Percentiles rank a stretch among this genome's conserved stretches.
These are phyloP conservation scores for Plasmodium gaboni DNA, from an alignment of 169 alveolate genomes.

Conservation along the genomic window DNA sequence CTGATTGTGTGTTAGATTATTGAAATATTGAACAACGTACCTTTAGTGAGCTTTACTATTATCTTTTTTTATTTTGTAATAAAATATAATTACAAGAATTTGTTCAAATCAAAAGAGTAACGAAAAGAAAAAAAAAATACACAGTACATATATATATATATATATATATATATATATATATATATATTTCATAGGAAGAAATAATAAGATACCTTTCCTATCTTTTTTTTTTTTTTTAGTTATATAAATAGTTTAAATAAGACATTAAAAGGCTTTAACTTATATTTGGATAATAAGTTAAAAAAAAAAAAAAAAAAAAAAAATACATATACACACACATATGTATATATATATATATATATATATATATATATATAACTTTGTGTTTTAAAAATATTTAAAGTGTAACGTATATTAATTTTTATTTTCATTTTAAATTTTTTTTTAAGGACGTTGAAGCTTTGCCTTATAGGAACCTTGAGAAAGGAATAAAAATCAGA, in stretches of 20 bases:
- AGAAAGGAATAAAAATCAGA: slow-evolving; percentile 17
- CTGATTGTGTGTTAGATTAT: slow-evolving; percentile 12
- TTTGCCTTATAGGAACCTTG: slow-evolving; percentile 50
- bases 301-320: too few species aligned
- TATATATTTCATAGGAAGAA: not conserved
- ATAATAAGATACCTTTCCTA: not conserved
- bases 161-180: not conserved
- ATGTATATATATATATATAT: too few species aligned
- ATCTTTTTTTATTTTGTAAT: slow-evolving; percentile 23
- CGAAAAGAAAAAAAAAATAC: not conserved
- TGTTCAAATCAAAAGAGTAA: slow-evolving; percentile 42
- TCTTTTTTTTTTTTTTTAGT: slow-evolving; percentile 18
- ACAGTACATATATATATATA: not conserved
- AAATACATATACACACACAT: too few species aligned
- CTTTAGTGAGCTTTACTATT: slow-evolving; percentile 16
- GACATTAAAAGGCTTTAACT: slow-evolving; percentile 57
- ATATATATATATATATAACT: too few species aligned
- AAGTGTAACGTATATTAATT: not conserved
- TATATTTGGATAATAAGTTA: slow-evolving; percentile 36
- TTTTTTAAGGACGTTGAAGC: slow-evolving; percentile 35
- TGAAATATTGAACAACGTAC: slow-evolving; percentile 38
- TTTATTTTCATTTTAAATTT: not conserved
- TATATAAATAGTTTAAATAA: slow-evolving; percentile 59
- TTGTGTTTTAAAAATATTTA: too few species aligned
- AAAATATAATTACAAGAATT: slow-evolving; percentile 35